phyloP scores from a whole-genome alignment of 805 yeast genomes.

The Huiozyma naganishii region DNA sequence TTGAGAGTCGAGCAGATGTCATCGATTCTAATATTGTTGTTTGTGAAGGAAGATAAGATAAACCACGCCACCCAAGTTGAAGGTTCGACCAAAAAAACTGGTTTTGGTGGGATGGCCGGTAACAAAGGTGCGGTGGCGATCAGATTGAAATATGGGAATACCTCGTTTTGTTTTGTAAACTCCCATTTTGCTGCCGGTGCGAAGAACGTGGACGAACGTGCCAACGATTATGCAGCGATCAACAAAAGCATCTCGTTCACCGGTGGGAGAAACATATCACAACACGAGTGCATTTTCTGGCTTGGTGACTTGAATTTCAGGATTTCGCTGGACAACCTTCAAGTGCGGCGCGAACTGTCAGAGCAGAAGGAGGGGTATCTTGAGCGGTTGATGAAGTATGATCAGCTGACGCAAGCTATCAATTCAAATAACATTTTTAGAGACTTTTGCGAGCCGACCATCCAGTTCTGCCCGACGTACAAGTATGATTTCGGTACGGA shows the following conservation, averaged over 20 bases:
- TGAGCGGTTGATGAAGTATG: conserved; percentile 47
- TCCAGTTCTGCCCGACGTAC: conserved; percentile 80
- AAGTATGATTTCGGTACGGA: conserved; percentile 81
- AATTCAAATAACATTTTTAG: conserved; percentile 59
- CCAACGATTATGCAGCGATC: conserved; percentile 69
- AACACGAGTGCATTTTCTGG: conserved; percentile 87
- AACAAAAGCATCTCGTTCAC: conserved; percentile 67
- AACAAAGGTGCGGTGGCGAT: conserved; percentile 96
- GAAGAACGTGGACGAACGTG: conserved; percentile 69
- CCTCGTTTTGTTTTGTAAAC: conserved; percentile 74
- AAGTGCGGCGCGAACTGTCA: conserved; percentile 48
- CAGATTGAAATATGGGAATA: conserved; percentile 69
- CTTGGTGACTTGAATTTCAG: conserved; percentile 91
- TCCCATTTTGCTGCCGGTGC: conserved; percentile 94
- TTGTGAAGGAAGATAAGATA: conserved; percentile 41
- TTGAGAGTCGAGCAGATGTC: conserved; percentile 68
- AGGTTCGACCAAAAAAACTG: conserved; percentile 86
- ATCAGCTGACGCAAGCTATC: conserved; percentile 73
- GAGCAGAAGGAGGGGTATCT: conserved; percentile 30
- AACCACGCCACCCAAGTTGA: conserved; percentile 65
- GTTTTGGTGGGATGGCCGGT: conserved; percentile 93
- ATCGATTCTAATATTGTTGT: conserved; percentile 54
- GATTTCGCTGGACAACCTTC: conserved; percentile 58
- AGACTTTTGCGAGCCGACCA: conserved; percentile 64
- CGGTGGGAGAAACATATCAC: conserved; percentile 61